Base-by-base conservation (phyloP, 139 green algal genomes). In the Tetraselmis chui region DNA sequence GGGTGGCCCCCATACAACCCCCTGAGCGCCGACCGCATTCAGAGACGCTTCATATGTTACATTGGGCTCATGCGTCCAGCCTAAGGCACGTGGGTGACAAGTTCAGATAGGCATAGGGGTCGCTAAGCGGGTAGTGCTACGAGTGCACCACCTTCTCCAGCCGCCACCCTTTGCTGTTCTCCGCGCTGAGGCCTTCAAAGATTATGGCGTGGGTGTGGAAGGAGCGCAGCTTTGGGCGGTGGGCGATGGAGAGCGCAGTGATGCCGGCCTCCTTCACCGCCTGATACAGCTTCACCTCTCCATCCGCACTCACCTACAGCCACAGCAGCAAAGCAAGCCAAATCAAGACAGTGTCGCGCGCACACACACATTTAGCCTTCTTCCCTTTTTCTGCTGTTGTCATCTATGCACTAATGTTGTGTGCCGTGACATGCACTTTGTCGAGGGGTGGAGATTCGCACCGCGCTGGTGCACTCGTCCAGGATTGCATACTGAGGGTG, bases 241-340 rank as follows among this genome's bases (percentile, higher is more conserved):
- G 95, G 0, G 90, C 95, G 75, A 98, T 98, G 76, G 91, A 96
- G 74, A 98, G 88, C 86, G 96, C 87, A 0, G 95, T 98, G 82
- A 98, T 94, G 83, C 91, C 92, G 0, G 91, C 88, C 2, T 80
- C 67, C 31, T 91, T 59, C 75, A 89, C 93, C 30, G 87, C 91
- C 86, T 92, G 77, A 83, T 95, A 95, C 78, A 95, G 88, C 76
- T 84, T 80, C 26, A 77, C 81, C 89, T 95, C 92, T 2, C 92
- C 92, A 81, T 95, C 91, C 32, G 89, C 91, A 32, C 77, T 88
- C 32, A 92, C 87, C 87, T 91, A 80, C 29, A 31, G 5, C 1
- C 30, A 75, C n/a, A 31, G 45, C 32, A 28, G 78, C 27, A 74
- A 1, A 23, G 31, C 25, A 28, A 58, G 2, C 25, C 30, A 28